A percentile compares a stretch with the other conserved stretches of the same genome.
phyloP scores from a whole-genome alignment of 495 filamentous ascomycete species.

The Haplographium delicatum region DNA sequence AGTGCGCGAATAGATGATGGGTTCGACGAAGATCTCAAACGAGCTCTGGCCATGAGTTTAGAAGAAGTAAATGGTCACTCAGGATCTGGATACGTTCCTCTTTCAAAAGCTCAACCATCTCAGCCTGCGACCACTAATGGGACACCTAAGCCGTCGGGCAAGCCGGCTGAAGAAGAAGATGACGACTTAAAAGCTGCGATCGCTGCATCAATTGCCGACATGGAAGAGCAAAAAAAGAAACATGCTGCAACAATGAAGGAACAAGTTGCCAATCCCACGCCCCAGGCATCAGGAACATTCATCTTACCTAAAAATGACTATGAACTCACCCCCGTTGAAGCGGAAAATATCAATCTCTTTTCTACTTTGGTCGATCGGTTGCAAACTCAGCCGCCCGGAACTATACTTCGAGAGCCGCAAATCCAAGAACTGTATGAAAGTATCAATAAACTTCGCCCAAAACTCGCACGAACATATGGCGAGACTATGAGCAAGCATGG shows the following conservation, averaged over 20 bases:
- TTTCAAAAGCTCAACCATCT: conserved; percentile 39
- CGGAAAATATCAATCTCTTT: conserved; percentile 96
- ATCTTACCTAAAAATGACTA: conserved; percentile 78
- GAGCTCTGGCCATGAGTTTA: conserved; percentile 90
- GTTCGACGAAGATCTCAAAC: conserved; percentile 92
- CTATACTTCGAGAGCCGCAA: conserved; percentile 89
- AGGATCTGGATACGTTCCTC: conserved; percentile 62
- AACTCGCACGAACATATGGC: conserved; percentile 91
- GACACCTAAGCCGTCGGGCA: conserved; percentile 31
- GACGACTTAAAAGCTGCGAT: conserved; percentile 93
- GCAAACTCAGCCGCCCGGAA: conserved; percentile 92
- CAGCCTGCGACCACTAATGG: conserved; percentile 36
- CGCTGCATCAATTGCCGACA: conserved; percentile 91
- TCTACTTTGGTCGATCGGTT: conserved; percentile 89
- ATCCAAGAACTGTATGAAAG: conserved; percentile 98
- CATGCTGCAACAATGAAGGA: conserved; percentile 77
- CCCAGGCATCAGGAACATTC: conserved; percentile 39
- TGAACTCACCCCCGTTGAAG: conserved; percentile 88
- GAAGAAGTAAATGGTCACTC: conserved; percentile 77
- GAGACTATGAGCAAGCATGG: conserved; percentile 99
- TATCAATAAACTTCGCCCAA: conserved; percentile 85
- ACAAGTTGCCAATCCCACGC: conserved; percentile 45
- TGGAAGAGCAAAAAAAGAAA: conserved; percentile 95
- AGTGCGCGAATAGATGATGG: conserved; percentile 74
- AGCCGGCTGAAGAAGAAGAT: conserved; percentile 73